Percentiles rank a stretch among this genome's conserved stretches.
These are phyloP conservation scores for Colletotrichum orchidophilum DNA, from an alignment of 2,329 filamentous ascomycete species.

Conservation along the genomic window DNA sequence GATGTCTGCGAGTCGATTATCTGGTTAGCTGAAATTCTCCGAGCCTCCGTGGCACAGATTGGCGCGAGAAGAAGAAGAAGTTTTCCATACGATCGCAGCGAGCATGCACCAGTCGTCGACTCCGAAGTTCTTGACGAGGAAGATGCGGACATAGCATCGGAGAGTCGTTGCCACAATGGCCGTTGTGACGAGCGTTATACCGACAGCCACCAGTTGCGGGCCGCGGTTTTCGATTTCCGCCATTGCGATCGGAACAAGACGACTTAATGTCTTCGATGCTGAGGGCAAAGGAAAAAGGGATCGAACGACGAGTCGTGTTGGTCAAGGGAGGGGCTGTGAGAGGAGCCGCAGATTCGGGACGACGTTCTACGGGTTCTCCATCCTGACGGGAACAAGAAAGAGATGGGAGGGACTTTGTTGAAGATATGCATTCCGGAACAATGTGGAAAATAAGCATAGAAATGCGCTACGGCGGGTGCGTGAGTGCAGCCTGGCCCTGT, in stretches of 20 bases:
- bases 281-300: neutral
- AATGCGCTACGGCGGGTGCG: neutral
- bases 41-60: neutral
- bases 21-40: conserved; percentile 3
- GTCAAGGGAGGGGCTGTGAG: conserved; percentile 8
- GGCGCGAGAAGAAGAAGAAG: neutral
- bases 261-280: neutral
- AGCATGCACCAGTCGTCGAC: conserved; percentile 52
- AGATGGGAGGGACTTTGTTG: conserved; percentile 11
- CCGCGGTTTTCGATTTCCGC: conserved; percentile 42
- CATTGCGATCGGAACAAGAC: conserved; percentile 3
- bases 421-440: conserved; percentile 18
- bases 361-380: conserved; percentile 17
- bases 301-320: conserved; percentile 2
- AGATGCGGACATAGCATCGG: conserved; percentile 46
- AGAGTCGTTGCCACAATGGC: conserved; percentile 42
- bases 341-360: conserved; percentile 21
- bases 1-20: conserved; percentile 38
- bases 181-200: conserved; percentile 40
- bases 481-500: neutral
- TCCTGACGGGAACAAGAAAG: conserved; percentile 6
- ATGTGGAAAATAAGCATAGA: neutral
- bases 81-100: conserved; percentile 42
- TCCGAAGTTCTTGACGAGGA: conserved; percentile 50
- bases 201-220: conserved; percentile 45